Evolutionary conservation across 2,329 filamentous ascomycete species (phyloP), one percentile per base, ranked within the genome.

Genomic region (Fusarium albosuccineum): DNA sequence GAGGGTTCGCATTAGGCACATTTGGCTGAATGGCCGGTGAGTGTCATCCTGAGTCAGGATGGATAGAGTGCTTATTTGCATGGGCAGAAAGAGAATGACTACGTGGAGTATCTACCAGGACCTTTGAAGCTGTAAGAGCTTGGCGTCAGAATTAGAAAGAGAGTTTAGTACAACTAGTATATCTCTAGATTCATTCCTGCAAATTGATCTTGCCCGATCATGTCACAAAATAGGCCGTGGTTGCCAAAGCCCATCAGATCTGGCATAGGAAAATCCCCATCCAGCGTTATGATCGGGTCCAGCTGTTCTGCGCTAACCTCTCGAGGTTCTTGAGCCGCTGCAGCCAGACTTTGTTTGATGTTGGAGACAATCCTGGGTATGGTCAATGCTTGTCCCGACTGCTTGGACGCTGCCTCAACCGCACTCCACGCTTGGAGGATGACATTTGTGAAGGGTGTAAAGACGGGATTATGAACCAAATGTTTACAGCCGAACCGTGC

Each of bases 391-490:
- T 42, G 11, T n/a, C 50, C 50, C 9, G 39, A 44, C n/a, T 45
- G 4, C 30, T 53, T 44, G 9, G 9, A 26, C n/a, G 50, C 29
- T 26, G 30, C 37, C 39, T 54, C 40, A 11, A 13, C 14, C 9
- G 41, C 27, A 4, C 37, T 37, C 51, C 39, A 54, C 5, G 51
- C 40, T n/a, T 45, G 51, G 6, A 54, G 40, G 7, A 54, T 54
- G n/a, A 54, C 14, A 7, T 34, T 44, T 14, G 29, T 39, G 22
- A 54, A 54, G 0, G 51, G 51, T 6, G 9, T 45, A 14, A 45
- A 44, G 5, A 44, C 17, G 16, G 39, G 40, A 10, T 44, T 54
- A 13, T 37, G 33, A 3, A 27, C 40, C 9, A 26, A 14, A 7
- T 36, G 16, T 16, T 22, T 17, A 9, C 16, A 26, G 7, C 51